Base-by-base conservation (phyloP, 345 rosid species). In the Atalantia buxifolia region DNA sequence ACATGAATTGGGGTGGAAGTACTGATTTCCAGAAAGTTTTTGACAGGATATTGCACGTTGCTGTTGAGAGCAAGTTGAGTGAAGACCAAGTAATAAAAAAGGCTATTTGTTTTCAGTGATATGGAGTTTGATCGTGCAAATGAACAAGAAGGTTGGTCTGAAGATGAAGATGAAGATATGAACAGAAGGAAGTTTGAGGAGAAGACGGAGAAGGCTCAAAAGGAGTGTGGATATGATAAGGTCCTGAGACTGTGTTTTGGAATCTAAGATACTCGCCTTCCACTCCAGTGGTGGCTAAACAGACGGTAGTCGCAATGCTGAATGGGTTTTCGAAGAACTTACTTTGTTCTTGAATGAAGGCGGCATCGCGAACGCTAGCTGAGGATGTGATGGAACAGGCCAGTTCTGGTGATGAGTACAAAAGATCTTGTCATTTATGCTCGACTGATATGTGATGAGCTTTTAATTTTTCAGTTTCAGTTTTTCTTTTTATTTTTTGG, bases 211-310 rank as follows among this genome's bases (percentile, higher is more conserved):
- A 10, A 38, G 42, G 42, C 42, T 38, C 42, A 38, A 38, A 38
- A 12, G 61, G 72, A 62, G 22, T 28, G 65, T 2, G 79, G 56
- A 4, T 74, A 56, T 30, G 22, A 18, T 13, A 64, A 65, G 21
- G 61, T 55, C 81, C 81, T 5, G 68, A 82, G 38, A 82, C 69
- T 35, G 81, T 81, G 71, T 82, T 78, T n/a, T 50, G 79, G 78
- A 82, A 78, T 61, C 71, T 66, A 9, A 40, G 77, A 67, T 7
- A 59, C 59, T 72, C 81, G 0, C 3, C 4, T 18, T 59, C 79
- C 50, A 12, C 50, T 45, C 50, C 50, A 16, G 50, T 45, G 50
- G 18, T 45, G 50, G 59, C 53, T 9, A 35, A 25, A 12, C 79
- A 78, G 38, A 53, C 6, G 7, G 76, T 63, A 9, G 76, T 82